These are phyloP conservation scores for Chamaecrista fasciculata DNA, from an alignment of 306 rosid species.

Conservation along the genomic window DNA sequence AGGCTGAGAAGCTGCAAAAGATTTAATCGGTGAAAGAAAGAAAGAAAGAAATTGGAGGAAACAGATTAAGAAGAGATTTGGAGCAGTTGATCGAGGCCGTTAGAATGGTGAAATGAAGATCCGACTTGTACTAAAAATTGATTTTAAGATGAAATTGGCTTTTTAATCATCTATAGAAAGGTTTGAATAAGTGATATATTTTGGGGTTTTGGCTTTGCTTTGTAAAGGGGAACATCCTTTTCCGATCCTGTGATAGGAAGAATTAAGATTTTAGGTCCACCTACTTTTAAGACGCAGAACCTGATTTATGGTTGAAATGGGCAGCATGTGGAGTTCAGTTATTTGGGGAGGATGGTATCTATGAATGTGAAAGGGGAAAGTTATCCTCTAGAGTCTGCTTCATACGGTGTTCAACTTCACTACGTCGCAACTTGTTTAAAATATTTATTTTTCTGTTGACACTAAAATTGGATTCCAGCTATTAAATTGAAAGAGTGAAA, in stretches of 20 bases:
- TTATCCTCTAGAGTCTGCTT: not conserved
- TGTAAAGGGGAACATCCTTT: not conserved
- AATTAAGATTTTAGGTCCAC: slow-evolving; percentile 12
- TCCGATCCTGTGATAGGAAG: not conserved
- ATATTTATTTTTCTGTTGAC: not conserved
- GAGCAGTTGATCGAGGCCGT: slow-evolving; percentile 26
- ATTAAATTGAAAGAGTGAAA: too few species aligned
- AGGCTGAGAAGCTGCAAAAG: slow-evolving; percentile 71
- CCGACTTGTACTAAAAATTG: slow-evolving; percentile 20
- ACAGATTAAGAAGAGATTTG: not conserved
- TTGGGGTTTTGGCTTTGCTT: slow-evolving; percentile 28
- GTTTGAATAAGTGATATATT: slow-evolving; percentile 7
- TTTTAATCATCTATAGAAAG: slow-evolving; percentile 24
- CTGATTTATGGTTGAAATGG: slow-evolving; percentile 14
- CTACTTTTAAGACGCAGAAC: not conserved
- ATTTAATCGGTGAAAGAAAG: too few species aligned
- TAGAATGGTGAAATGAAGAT: slow-evolving; percentile 14
- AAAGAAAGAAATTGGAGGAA: too few species aligned
- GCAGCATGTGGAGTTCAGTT: not conserved
- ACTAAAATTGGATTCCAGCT: not conserved
- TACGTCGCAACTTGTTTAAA: not conserved
- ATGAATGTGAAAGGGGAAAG: not conserved
- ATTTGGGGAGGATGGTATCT: not conserved
- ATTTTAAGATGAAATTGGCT: slow-evolving; percentile 1
- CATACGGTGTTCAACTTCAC: not conserved